A percentile compares a stretch with the other conserved stretches of the same genome.
These are phyloP conservation scores for Balamuthia mandrillaris DNA, from an alignment of 208 protist species.

Conservation along the genomic window DNA sequence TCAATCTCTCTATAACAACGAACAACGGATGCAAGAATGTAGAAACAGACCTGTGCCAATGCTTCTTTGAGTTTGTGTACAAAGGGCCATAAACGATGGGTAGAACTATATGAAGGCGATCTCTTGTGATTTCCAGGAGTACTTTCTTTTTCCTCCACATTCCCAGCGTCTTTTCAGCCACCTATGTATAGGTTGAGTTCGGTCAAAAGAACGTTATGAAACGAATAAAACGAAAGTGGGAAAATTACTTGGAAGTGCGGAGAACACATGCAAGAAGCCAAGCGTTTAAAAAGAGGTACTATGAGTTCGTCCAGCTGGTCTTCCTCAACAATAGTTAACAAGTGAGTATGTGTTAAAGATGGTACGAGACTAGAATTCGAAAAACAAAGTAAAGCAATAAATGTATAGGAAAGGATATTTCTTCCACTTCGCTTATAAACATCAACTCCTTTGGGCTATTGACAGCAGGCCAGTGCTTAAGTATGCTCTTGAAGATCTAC, in stretches of 20 bases:
- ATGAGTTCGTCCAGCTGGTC: slow-evolving; percentile 43
- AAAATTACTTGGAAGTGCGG: slow-evolving; percentile 68
- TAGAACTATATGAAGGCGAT: slow-evolving; percentile 39
- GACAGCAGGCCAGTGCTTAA: slow-evolving; percentile 67
- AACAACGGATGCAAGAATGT: not conserved
- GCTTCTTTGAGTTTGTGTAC: slow-evolving; percentile 61
- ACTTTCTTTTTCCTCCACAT: slow-evolving; percentile 68
- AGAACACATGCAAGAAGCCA: slow-evolving; percentile 58
- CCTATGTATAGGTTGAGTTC: not conserved
- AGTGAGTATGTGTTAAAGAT: not conserved
- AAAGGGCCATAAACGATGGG: slow-evolving; percentile 65
- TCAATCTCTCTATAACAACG: slow-evolving; percentile 48
- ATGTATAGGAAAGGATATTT: slow-evolving; percentile 69
- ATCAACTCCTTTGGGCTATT: slow-evolving; percentile 74
- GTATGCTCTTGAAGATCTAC: slow-evolving; percentile 46
- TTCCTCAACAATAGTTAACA: slow-evolving; percentile 1
- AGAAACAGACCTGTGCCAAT: slow-evolving; percentile 67
- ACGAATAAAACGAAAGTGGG: not conserved
- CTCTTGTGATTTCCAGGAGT: slow-evolving; percentile 56
- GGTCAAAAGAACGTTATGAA: not conserved
- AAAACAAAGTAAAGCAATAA: not conserved
- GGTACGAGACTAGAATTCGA: not conserved
- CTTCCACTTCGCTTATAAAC: slow-evolving; percentile 75
- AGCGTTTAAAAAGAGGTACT: slow-evolving; percentile 54
- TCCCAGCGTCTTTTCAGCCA: slow-evolving; percentile 68